phyloP scores from a whole-genome alignment of 2,329 filamentous ascomycete species.

The Alternaria postmessia region DNA sequence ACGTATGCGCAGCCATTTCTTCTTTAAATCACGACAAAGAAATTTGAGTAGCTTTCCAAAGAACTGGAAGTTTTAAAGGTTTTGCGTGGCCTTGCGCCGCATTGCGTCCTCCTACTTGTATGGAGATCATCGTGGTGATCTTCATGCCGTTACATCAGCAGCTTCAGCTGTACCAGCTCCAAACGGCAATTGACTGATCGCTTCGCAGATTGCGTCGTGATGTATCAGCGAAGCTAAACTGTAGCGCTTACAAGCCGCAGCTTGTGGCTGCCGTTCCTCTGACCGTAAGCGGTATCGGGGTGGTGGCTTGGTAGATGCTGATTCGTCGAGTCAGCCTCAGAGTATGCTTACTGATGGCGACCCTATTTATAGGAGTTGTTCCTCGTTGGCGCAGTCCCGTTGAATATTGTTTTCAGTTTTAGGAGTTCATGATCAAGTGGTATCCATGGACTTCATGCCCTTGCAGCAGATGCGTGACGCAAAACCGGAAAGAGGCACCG shows the following conservation, averaged over 20 bases:
- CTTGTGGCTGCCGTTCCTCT: slow-evolving; percentile 15
- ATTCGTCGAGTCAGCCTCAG: slow-evolving; percentile 7
- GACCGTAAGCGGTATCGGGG: slow-evolving; percentile 17
- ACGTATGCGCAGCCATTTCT: not conserved
- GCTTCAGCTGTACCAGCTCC: not conserved
- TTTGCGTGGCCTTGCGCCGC: not conserved
- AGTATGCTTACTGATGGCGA: not conserved
- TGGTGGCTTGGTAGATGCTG: slow-evolving; percentile 20
- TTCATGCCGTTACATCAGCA: slow-evolving; percentile 1
- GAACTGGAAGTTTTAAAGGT: not conserved
- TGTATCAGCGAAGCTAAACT: slow-evolving; percentile 6
- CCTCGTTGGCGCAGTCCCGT: not conserved
- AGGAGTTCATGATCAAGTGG: not conserved
- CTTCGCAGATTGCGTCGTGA: not conserved
- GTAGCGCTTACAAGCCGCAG: slow-evolving; percentile 28
- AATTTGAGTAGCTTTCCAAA: not conserved
- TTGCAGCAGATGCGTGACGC: not conserved
- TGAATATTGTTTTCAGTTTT: not conserved
- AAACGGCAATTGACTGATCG: slow-evolving; percentile 9
- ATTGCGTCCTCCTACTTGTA: not conserved
- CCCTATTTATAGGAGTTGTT: slow-evolving; percentile 3
- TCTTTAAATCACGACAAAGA: not conserved
- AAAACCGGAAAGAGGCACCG: not conserved
- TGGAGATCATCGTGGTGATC: not conserved
- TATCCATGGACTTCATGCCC: not conserved